A percentile compares a stretch with the other conserved stretches of the same genome.
phyloP scores from a whole-genome alignment of 345 rosid genomes.

The Turnera subulata region DNA sequence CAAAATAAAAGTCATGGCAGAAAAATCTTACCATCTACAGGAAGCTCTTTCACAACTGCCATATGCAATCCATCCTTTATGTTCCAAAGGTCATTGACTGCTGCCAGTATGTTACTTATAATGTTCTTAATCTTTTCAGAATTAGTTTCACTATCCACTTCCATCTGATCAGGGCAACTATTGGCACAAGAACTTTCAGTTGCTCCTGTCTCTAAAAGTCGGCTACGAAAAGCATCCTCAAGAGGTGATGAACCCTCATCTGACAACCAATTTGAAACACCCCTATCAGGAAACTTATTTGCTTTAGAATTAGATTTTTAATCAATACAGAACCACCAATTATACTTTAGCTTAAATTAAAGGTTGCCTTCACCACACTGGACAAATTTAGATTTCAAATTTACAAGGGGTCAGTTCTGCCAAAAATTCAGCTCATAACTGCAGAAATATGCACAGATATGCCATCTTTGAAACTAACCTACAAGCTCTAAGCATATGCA shows the following conservation, averaged over 20 bases:
- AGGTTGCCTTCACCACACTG: too few relatives aligned
- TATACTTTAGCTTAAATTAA: too few relatives aligned
- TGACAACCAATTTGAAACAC: constrained; percentile 30
- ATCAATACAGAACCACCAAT: neutral
- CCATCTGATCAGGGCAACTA: constrained; percentile 40
- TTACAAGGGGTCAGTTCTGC: too few relatives aligned
- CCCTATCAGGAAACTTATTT: constrained; percentile 22
- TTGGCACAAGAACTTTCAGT: constrained; percentile 64
- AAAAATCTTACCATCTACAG: constrained; percentile 46
- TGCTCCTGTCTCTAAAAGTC: constrained; percentile 83
- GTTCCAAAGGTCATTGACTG: constrained; percentile 53
- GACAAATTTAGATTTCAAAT: too few relatives aligned
- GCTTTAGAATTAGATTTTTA: neutral
- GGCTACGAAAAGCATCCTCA: constrained; percentile 60
- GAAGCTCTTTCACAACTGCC: constrained; percentile 41
- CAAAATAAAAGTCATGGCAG: constrained; percentile 1
- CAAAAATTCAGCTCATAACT: too few relatives aligned
- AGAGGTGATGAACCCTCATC: constrained; percentile 41
- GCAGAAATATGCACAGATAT: too few relatives aligned
- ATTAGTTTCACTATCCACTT: constrained; percentile 36
- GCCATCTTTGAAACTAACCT: too few relatives aligned
- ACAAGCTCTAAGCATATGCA: too few relatives aligned
- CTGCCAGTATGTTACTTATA: constrained; percentile 45
- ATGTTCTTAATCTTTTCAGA: constrained; percentile 41
- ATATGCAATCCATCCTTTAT: constrained; percentile 57